Evolutionary conservation across 139 green algal genomes (phyloP), one percentile per base, ranked within the genome.

Genomic region (Klebsormidium nitens): DNA sequence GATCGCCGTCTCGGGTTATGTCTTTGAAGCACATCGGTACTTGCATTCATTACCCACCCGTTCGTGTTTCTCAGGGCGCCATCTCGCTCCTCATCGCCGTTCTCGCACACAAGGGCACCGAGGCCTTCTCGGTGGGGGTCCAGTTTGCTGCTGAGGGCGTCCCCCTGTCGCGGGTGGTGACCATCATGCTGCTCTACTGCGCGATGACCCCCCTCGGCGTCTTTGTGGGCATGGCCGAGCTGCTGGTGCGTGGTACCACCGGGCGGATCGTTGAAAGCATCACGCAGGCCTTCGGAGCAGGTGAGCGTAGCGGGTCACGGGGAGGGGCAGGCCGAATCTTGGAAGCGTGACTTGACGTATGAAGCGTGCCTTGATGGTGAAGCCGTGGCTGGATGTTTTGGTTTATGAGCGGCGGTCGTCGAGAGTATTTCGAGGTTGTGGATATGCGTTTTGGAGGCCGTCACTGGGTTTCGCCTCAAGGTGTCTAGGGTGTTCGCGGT

Each of bases 61-160:
- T n/a, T n/a, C n/a, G n/a, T n/a, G n/a, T 29, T 11, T 31, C 48
- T 32, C 28, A 74, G 28, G 61, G 62, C 8, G 31, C 69, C 1
- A n/a, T 76, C 3, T 36, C 40, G 28, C 62, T 76, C 31, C 23
- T 76, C 14, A 76, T 76, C 26, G 69, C 69, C 26, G 8, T 76
- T 3, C 35, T 76, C 31, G 69, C 69, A 5, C 69, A 76, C 36
- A 76, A 76, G 52, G 68, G 69, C 11, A 62, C 64, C 17, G 69
- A 76, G 38, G 69, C 69, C 26, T 76, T 76, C 31, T 40, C 69
- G 0, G 64, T 76, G 8, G 69, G 69, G 32, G 40, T 74, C 28
- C 69, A 76, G 69, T 76, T 76, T 69, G 69, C 75, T 14, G 23
- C 26, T 23, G 69, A 76, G 69, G 31, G 40, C 34, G 69, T 76